phyloP scores from a whole-genome alignment of 2,329 filamentous ascomycete species.

The Didymella pomorum region DNA sequence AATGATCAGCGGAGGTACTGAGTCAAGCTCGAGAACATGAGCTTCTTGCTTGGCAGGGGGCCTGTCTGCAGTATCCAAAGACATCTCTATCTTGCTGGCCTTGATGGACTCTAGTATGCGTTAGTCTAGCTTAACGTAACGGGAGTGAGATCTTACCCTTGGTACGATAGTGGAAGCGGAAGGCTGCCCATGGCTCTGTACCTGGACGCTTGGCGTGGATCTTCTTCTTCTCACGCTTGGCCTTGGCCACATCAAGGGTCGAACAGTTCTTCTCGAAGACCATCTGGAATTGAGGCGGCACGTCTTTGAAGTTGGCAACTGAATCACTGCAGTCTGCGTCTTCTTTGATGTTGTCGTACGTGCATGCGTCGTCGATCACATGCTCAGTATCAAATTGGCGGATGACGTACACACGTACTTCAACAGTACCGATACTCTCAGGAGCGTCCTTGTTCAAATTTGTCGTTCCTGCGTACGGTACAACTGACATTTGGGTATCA shows the following conservation, averaged over 20 bases:
- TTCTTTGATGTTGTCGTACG: slow-evolving; percentile 20
- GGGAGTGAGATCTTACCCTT: slow-evolving; percentile 26
- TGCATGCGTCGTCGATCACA: slow-evolving; percentile 16
- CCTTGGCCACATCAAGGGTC: slow-evolving; percentile 20
- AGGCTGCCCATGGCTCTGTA: slow-evolving; percentile 49
- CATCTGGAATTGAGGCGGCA: slow-evolving; percentile 37
- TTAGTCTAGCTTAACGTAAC: not conserved
- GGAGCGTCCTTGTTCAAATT: slow-evolving; percentile 14
- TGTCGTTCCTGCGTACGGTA: slow-evolving; percentile 69
- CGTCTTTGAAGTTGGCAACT: slow-evolving; percentile 22
- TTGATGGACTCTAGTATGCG: slow-evolving; percentile 28
- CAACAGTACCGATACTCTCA: slow-evolving; percentile 42
- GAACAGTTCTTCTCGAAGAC: slow-evolving; percentile 28
- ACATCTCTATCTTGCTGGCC: slow-evolving; percentile 15
- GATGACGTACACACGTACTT: slow-evolving; percentile 41
- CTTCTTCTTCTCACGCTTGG: slow-evolving; percentile 22
- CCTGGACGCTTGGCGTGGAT: slow-evolving; percentile 40
- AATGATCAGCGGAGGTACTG: slow-evolving; percentile 21
- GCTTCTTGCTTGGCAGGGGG: slow-evolving; percentile 4
- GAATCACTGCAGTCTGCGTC: not conserved
- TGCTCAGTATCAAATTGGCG: slow-evolving; percentile 32
- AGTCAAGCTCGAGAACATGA: slow-evolving; percentile 26
- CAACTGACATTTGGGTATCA: slow-evolving; percentile 91
- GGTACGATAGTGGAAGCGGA: slow-evolving; percentile 54
- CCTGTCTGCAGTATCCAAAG: slow-evolving; percentile 21